Evolutionary conservation across 148 eudicot species (phyloP).

Genomic region (Pharnaceum exiguum): DNA sequence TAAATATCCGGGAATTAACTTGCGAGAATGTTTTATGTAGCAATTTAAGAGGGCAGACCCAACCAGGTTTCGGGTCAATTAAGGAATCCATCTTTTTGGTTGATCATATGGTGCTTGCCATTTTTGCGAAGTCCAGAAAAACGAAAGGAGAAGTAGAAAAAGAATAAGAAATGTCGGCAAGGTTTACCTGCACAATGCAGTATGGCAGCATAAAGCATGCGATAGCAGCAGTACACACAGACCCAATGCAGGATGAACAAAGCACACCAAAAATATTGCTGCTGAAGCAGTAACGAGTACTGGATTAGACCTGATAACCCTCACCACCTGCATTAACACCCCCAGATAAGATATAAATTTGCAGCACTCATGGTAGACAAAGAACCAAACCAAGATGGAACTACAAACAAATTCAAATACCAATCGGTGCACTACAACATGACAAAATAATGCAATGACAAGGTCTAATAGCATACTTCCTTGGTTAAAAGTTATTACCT

Average conservation of each 20-base stretch:
- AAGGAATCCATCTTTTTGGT: no score
- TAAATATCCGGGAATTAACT: no score
- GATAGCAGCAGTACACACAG: slow-evolving; percentile 55
- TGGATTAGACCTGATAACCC: slow-evolving; percentile 52
- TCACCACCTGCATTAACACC: slow-evolving; percentile 54
- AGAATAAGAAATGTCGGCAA: slow-evolving; percentile 4
- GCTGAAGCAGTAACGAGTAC: slow-evolving; percentile 44
- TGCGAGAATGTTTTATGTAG: no score
- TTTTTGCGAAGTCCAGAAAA: no score
- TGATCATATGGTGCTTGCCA: no score
- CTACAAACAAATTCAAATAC: not conserved
- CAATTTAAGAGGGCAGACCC: no score
- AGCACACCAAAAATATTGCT: slow-evolving; percentile 60
- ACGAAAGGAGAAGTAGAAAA: no score
- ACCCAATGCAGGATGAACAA: slow-evolving; percentile 91
- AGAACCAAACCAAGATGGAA: not conserved
- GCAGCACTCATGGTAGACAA: not conserved
- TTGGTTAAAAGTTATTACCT: slow-evolving; percentile 46
- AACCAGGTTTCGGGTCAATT: no score
- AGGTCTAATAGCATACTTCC: not conserved
- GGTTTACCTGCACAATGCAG: slow-evolving; percentile 72
- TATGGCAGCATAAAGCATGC: slow-evolving; percentile 75
- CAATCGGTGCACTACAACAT: not conserved
- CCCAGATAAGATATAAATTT: slow-evolving; percentile 6
- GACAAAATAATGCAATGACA: not conserved